Conservation (phyloP, 2,329 filamentous ascomycete genomes). For the Tolypocladium ophioglossoides region DNA sequence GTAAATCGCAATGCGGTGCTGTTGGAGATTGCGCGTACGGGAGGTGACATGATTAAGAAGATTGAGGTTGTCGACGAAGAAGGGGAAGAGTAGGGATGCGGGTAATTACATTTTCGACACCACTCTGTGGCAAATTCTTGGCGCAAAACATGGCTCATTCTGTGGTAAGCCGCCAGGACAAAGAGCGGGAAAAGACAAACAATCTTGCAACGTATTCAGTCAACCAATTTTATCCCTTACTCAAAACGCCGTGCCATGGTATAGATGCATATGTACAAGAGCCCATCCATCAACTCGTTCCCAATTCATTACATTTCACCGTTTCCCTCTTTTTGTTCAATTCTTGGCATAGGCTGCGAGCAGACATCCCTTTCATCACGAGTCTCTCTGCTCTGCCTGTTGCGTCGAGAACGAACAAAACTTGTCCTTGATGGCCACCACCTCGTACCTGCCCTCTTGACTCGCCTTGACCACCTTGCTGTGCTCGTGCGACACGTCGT, state of each 20-base stretch:
- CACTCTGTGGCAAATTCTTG: background rate
- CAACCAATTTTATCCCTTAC: conserved; percentile 5
- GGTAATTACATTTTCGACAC: too few relatives aligned
- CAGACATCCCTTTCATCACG: conserved; percentile 1
- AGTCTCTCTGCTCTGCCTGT: conserved; percentile 39
- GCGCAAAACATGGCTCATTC: background rate
- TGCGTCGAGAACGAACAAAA: conserved; percentile 82
- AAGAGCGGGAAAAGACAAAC: background rate
- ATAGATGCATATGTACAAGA: conserved; percentile 23
- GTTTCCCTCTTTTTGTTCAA: conserved; percentile 30
- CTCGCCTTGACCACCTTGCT: conserved; percentile 73
- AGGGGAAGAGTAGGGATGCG: background rate
- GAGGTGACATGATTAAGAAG: conserved; percentile 55
- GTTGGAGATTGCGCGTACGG: conserved; percentile 60
- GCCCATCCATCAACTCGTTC: conserved; percentile 9
- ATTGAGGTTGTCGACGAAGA: conserved; percentile 39
- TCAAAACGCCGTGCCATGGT: conserved; percentile 26
- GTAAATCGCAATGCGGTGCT: conserved; percentile 60
- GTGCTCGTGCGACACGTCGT: conserved; percentile 74
- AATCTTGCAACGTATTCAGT: conserved; percentile 1
- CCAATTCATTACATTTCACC: conserved; percentile 1
- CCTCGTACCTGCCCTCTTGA: conserved; percentile 95
- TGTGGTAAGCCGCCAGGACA: background rate
- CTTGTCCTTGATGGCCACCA: conserved; percentile 88
- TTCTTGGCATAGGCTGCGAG: conserved; percentile 13